Percentiles rank a stretch among this genome's conserved stretches.
These are phyloP conservation scores for Scedosporium minutisporum DNA, from an alignment of 2,329 filamentous ascomycete species.

Conservation along the genomic window DNA sequence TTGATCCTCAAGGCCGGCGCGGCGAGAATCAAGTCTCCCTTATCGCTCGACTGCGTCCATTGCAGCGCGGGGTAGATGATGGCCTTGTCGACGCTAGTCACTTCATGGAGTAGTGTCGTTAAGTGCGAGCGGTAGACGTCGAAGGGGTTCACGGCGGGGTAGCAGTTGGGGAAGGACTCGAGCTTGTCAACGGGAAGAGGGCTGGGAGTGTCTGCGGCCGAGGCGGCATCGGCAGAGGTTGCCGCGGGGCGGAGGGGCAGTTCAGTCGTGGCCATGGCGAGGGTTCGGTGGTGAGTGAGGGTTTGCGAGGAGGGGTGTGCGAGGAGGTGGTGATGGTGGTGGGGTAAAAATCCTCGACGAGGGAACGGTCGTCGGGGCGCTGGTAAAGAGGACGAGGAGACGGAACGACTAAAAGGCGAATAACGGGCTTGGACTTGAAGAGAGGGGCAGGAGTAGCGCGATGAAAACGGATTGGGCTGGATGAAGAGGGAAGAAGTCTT, in stretches of 20 bases:
- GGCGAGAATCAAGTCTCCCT: constrained; percentile 72
- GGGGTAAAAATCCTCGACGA: background rate
- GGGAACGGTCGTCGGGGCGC: background rate
- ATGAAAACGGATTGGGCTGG: background rate
- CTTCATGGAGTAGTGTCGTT: constrained; percentile 54
- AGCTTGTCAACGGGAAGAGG: constrained; percentile 23
- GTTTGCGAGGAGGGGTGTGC: background rate
- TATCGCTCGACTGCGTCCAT: constrained; percentile 72
- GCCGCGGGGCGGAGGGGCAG: constrained; percentile 15
- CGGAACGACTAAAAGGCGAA: background rate
- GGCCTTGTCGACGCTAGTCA: constrained; percentile 59
- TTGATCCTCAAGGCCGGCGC: constrained; percentile 73
- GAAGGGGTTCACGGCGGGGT: constrained; percentile 63
- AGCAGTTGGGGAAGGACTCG: constrained; percentile 42
- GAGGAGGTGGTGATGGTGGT: background rate
- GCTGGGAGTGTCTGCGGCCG: constrained; percentile 20
- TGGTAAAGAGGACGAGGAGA: background rate
- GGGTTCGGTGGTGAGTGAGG: background rate
- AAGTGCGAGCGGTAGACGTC: constrained; percentile 75
- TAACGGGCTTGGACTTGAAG: background rate
- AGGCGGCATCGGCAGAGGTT: constrained; percentile 15
- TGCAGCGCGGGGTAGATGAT: constrained; percentile 68
- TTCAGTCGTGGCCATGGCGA: constrained; percentile 15
- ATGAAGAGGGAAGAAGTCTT: background rate
- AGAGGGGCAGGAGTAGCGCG: background rate